Conservation (phyloP, 31 red algal species). For the Asparagopsis taxiformis region DNA sequence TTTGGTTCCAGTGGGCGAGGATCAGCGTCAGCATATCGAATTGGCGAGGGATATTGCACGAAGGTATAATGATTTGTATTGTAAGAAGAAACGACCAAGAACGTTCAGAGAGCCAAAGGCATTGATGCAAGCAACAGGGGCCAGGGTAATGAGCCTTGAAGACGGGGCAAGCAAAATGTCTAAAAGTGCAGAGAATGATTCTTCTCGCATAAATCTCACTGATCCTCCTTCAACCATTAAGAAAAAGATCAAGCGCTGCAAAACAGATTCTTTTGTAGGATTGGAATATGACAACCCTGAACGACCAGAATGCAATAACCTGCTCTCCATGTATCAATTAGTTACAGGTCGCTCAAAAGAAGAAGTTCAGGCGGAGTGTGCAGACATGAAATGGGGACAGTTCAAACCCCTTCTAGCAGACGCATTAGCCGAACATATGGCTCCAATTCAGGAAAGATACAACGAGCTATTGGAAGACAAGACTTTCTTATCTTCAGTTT, state of each 20-base stretch:
- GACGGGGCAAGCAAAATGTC: slow-evolving; percentile 99
- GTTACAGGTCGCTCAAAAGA: slow-evolving; percentile 71
- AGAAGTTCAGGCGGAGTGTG: slow-evolving; percentile 73
- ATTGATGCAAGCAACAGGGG: slow-evolving; percentile 72
- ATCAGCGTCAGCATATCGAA: slow-evolving; percentile 99
- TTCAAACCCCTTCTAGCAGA: slow-evolving; percentile 96
- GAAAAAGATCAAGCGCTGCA: slow-evolving; percentile 97
- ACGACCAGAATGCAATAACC: slow-evolving; percentile 95
- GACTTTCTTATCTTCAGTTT: slow-evolving; percentile 61
- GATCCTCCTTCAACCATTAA: slow-evolving; percentile 70
- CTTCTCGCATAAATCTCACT: slow-evolving; percentile 92
- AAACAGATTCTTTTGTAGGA: slow-evolving; percentile 91
- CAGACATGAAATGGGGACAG: slow-evolving; percentile 75
- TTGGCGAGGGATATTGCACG: slow-evolving; percentile 90
- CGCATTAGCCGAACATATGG: slow-evolving; percentile 73
- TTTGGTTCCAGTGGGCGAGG: slow-evolving; percentile 98
- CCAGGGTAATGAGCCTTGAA: slow-evolving; percentile 94
- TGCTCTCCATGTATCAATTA: slow-evolving; percentile 89
- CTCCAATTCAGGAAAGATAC: slow-evolving; percentile 87
- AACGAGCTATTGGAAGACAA: slow-evolving; percentile 77
- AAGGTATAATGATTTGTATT: slow-evolving; percentile 93
- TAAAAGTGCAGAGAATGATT: slow-evolving; percentile 91
- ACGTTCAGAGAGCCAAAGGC: slow-evolving; percentile 86
- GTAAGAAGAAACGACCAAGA: slow-evolving; percentile 69
- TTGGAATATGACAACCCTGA: slow-evolving; percentile 83